phyloP scores from a whole-genome alignment of 495 filamentous ascomycete species.

The Xylaria cubensis region DNA sequence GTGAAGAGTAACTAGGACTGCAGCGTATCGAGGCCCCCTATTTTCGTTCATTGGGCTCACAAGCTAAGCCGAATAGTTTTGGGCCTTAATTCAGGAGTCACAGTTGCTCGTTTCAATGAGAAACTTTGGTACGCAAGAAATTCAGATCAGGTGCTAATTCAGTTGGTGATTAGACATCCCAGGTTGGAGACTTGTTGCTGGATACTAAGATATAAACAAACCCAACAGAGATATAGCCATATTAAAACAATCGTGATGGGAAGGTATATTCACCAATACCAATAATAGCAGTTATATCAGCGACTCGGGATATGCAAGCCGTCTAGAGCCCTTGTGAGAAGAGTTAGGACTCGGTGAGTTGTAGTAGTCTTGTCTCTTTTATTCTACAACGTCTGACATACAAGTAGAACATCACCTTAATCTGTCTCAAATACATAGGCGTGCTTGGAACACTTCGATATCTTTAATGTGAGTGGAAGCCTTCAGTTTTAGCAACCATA shows the following conservation, averaged over 20 bases:
- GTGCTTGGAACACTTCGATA: background rate
- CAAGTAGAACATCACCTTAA: background rate
- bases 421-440: background rate
- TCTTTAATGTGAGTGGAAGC: background rate
- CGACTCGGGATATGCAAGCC: background rate
- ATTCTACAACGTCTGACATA: background rate
- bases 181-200: background rate
- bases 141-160: background rate
- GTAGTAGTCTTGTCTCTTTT: background rate
- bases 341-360: too few species aligned
- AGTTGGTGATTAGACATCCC: too few species aligned
- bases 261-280: background rate
- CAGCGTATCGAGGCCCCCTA: background rate
- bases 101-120: background rate
- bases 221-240: background rate
- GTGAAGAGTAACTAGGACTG: background rate
- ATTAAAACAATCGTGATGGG: background rate
- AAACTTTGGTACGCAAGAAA: background rate
- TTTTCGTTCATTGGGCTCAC: background rate
- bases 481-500: background rate
- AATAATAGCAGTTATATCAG: background rate
- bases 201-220: background rate
- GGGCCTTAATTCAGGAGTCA: background rate
- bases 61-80: too few species aligned
- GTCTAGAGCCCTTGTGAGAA: background rate